Conservation (phyloP, 345 rosid species). For the Atalantia buxifolia region DNA sequence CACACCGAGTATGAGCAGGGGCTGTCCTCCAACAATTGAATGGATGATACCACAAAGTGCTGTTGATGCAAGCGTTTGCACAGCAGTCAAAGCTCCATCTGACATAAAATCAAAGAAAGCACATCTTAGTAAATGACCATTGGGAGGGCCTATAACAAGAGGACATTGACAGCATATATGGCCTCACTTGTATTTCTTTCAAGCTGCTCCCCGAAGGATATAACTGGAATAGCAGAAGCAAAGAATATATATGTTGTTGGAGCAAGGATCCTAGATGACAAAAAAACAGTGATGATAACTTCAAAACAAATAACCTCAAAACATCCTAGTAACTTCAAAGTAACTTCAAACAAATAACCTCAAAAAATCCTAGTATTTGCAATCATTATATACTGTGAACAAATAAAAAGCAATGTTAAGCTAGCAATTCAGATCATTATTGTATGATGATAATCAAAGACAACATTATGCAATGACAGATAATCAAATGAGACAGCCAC, state of each 20-base stretch:
- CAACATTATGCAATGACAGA: not conserved
- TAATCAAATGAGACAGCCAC: slow-evolving; percentile 9
- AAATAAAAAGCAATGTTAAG: not conserved
- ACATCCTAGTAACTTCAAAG: no score
- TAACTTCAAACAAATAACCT: not conserved
- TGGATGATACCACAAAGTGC: slow-evolving; percentile 59
- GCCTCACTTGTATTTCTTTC: slow-evolving; percentile 46
- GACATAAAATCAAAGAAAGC: slow-evolving; percentile 13
- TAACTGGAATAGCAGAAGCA: slow-evolving; percentile 64
- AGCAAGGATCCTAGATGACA: slow-evolving; percentile 56
- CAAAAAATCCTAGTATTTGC: not conserved
- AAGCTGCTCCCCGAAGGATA: slow-evolving; percentile 64
- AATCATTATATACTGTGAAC: not conserved
- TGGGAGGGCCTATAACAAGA: not conserved
- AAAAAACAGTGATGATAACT: slow-evolving; percentile 13
- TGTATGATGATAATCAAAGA: not conserved
- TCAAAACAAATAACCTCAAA: not conserved
- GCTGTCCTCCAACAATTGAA: slow-evolving; percentile 58
- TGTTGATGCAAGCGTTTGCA: slow-evolving; percentile 61
- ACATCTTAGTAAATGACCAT: slow-evolving; percentile 6
- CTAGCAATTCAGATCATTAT: slow-evolving; percentile 1
- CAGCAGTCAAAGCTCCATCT: slow-evolving; percentile 60
- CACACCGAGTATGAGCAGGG: slow-evolving; percentile 63
- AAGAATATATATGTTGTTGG: slow-evolving; percentile 73
- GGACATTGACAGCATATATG: not conserved